Conservation (phyloP, 306 rosid genomes). For the Nissolia schottii region DNA sequence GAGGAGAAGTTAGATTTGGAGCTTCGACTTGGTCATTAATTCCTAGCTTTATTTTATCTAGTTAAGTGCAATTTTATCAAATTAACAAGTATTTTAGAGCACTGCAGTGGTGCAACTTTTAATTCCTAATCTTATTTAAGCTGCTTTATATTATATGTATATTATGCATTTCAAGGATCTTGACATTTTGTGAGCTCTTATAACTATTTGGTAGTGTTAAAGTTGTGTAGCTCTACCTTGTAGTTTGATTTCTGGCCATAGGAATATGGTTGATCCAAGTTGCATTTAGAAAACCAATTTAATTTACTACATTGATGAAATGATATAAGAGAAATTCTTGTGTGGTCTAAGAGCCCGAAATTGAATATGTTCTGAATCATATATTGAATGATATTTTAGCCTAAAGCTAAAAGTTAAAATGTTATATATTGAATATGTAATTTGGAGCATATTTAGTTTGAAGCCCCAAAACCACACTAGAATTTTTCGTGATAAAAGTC, state of each 20-base stretch:
- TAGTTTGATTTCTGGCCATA: background rate
- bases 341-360: no score
- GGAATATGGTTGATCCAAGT: slow-evolving; percentile 15
- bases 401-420: no score
- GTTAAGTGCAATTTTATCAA: slow-evolving; percentile 17
- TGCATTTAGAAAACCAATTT: background rate
- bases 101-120: background rate
- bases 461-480: no score
- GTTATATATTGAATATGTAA: no score
- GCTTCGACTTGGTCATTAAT: slow-evolving; percentile 59
- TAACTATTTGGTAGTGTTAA: slow-evolving; percentile 1
- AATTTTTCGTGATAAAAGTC: no score
- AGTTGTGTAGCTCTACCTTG: slow-evolving; percentile 9
- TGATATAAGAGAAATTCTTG: no score
- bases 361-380: no score
- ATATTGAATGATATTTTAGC: no score
- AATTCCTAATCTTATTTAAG: background rate
- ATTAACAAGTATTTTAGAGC: background rate
- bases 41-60: slow-evolving; percentile 12
- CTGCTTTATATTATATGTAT: background rate
- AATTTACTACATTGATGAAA: no score
- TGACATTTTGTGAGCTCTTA: background rate
- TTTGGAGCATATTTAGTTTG: no score
- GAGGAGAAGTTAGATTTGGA: slow-evolving; percentile 76
- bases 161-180: slow-evolving; percentile 15